Conservation (phyloP, 148 eudicot genomes). For the Salicornia ramosissima region DNA sequence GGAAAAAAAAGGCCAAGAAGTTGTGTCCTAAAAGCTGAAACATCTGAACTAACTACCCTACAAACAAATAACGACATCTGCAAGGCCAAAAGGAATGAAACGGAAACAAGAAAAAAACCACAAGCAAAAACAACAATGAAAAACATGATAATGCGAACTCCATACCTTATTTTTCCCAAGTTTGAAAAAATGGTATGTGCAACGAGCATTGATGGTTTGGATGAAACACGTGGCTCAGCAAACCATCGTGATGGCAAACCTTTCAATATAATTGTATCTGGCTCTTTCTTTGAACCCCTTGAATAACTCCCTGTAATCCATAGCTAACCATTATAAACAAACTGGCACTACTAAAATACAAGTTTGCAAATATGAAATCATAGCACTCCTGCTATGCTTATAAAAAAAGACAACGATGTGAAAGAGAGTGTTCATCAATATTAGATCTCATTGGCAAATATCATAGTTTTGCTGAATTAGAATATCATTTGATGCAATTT, state of each 20-base stretch:
- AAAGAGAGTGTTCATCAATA: too few species aligned
- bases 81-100: background rate
- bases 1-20: too few species aligned
- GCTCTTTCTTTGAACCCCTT: conserved; percentile 54
- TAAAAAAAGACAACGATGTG: too few species aligned
- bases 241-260: conserved; percentile 94
- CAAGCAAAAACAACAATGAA: background rate
- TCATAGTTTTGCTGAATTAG: too few species aligned
- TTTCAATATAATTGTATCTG: conserved; percentile 74
- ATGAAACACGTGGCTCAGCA: conserved; percentile 86
- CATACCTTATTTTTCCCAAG: conserved; percentile 76
- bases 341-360: background rate
- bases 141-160: background rate
- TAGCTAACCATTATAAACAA: background rate
- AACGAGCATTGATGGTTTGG: conserved; percentile 85
- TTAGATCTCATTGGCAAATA: too few species aligned
- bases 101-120: background rate
- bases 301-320: conserved; percentile 38
- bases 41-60: too few species aligned
- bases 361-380: background rate
- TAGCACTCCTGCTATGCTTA: background rate
- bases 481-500: too few species aligned
- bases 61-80: background rate
- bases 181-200: conserved; percentile 84
- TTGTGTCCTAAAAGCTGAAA: too few species aligned